Percentiles rank a stretch among this genome's conserved stretches.
phyloP scores from a whole-genome alignment of 345 rosid species.

The Arabidopsis arenosa region DNA sequence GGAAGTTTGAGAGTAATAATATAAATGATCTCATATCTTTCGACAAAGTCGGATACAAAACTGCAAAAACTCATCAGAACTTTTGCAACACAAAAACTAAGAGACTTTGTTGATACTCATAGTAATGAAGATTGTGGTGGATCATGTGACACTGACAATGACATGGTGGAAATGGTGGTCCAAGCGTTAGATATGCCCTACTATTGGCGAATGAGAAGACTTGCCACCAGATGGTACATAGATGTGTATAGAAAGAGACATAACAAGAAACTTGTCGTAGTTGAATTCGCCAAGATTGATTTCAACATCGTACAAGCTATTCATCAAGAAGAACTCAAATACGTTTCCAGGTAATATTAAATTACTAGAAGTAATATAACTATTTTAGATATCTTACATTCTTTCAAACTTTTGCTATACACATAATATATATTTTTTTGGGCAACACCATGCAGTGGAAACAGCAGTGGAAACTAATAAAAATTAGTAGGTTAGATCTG shows the following conservation, averaged over 20 bases:
- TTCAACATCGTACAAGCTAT: slow-evolving; percentile 45
- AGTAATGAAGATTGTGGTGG: background rate
- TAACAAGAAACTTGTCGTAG: slow-evolving; percentile 21
- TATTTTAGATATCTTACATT: background rate
- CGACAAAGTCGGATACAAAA: slow-evolving; percentile 43
- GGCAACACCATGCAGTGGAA: too few relatives aligned
- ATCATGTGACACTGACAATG: too few relatives aligned
- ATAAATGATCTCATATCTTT: slow-evolving; percentile 40
- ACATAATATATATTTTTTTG: too few relatives aligned
- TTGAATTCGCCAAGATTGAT: slow-evolving; percentile 42
- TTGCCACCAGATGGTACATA: slow-evolving; percentile 41
- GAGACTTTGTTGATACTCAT: background rate
- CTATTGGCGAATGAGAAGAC: slow-evolving; percentile 36
- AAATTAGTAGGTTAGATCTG: too few relatives aligned
- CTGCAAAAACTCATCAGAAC: slow-evolving; percentile 48
- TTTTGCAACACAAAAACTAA: slow-evolving; percentile 42
- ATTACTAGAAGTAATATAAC: slow-evolving; percentile 4
- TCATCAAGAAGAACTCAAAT: slow-evolving; percentile 45
- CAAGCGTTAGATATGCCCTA: slow-evolving; percentile 41
- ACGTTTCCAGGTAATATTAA: slow-evolving; percentile 31
- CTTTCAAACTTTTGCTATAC: too few relatives aligned
- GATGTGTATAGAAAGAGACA: slow-evolving; percentile 34
- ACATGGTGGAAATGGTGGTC: slow-evolving; percentile 26
- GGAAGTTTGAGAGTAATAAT: slow-evolving; percentile 10
- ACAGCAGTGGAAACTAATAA: too few relatives aligned